Evolutionary conservation across 495 filamentous ascomycete genomes (phyloP), one percentile per base, ranked within the genome.

Genomic region (Umbilicaria muhlenbergii): DNA sequence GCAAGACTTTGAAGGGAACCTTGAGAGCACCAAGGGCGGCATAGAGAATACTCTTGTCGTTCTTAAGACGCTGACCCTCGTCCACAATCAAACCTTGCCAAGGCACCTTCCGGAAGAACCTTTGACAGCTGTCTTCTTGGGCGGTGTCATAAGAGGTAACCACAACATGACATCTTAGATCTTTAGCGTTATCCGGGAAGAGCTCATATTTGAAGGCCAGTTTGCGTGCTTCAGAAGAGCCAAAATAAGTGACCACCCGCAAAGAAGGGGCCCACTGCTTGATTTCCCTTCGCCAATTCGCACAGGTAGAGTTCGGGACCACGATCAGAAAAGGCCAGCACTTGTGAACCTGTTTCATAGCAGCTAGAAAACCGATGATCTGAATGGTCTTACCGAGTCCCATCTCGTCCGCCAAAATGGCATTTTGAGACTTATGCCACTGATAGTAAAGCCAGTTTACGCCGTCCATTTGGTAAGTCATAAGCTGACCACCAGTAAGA

Each of bases 361-460:
- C 75, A 8, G 82, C 74, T 8, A 99, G 64, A 40, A 93, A 73
- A 2, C 76, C 77, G 43, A 99, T 87, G 40, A 95, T 75, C 58
- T 99, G 92, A 38, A 99, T 83, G 0, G 92, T 99, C 66, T 99
- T 99, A 19, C 92, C 92, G 10, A 99, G 75, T 4, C 92, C 92
- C 92, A 99, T 99, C 57, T 99, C 92, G 52, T 99, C 92, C 2
- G 92, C 92, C 2, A 99, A 73, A 52, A 99, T 91, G n/a, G 81
- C 80, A 52, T 92, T 96, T 47, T 83, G 71, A 47, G 78, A 67
- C 38, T 74, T 64, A 47, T 82, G 75, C 67, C 85, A 94, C 56
- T 85, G 88, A 57, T 86, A 94, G 45, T 93, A 81, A n/a, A 96
- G 73, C 87, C 91, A 99, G 56, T 96, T 95, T 45, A 96, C 59